Percentiles rank a stretch among this genome's conserved stretches.
phyloP scores from a whole-genome alignment of 1,284 basidiomycete genomes.

The Microbotryum saponariae region DNA sequence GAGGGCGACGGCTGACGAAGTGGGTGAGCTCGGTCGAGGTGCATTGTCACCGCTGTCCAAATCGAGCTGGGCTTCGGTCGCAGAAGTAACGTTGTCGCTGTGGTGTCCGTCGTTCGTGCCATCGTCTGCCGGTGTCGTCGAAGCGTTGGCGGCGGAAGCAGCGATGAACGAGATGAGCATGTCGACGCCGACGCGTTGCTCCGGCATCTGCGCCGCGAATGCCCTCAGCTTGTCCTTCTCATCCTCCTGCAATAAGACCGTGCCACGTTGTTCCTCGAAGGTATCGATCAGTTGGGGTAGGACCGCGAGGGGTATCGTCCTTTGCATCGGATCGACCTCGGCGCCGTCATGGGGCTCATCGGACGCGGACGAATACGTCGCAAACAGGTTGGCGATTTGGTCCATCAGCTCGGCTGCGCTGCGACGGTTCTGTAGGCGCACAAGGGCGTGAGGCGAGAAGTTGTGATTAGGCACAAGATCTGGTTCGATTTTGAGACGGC shows the following conservation, averaged over 20 bases:
- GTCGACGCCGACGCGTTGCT: constrained; percentile 21
- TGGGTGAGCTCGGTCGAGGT: too few species aligned
- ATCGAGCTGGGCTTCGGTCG: too few species aligned
- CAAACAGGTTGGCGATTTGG: constrained; percentile 23
- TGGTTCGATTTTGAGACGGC: too few species aligned
- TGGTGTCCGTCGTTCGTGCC: too few species aligned
- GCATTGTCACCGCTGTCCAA: too few species aligned
- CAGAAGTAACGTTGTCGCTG: too few species aligned
- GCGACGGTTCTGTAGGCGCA: background rate
- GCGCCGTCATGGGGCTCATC: constrained; percentile 9
- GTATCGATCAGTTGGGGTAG: constrained; percentile 19
- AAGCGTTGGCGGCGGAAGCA: too few species aligned
- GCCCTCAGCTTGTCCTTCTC: constrained; percentile 9
- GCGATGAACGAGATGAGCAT: constrained; percentile 14
- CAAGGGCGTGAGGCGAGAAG: too few species aligned
- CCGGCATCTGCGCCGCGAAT: background rate
- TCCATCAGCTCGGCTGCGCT: constrained; percentile 14
- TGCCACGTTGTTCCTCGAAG: constrained; percentile 15
- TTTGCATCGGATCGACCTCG: background rate
- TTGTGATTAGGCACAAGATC: too few species aligned
- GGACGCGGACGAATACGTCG: constrained; percentile 11
- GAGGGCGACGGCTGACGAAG: too few species aligned
- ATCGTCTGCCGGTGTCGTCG: too few species aligned
- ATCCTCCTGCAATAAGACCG: constrained; percentile 13
- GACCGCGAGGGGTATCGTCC: constrained; percentile 1